Conservation (phyloP, 805 yeast genomes). For the Candida orba region DNA sequence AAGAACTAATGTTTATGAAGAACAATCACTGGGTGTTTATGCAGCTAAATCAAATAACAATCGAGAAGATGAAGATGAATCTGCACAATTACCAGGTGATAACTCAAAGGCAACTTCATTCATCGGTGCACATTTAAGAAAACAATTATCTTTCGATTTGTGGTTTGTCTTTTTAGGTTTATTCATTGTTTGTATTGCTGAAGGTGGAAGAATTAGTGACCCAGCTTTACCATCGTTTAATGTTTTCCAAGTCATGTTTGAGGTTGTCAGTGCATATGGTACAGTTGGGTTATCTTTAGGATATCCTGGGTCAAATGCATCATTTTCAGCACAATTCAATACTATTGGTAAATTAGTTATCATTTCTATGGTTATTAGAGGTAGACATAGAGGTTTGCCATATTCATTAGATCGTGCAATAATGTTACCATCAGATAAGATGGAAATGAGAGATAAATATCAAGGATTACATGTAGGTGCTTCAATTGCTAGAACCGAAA, state of each 20-base stretch:
- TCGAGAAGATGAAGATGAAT: constrained; percentile 4
- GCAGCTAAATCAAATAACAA: constrained; percentile 21
- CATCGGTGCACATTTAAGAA: constrained; percentile 81
- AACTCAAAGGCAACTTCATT: constrained; percentile 48
- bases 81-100: constrained; percentile 16
- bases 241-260: constrained; percentile 73
- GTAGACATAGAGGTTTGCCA: constrained; percentile 95
- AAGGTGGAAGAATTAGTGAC: constrained; percentile 52
- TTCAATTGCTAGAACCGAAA: constrained; percentile 13
- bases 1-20: constrained; percentile 96
- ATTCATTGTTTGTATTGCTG: constrained; percentile 81
- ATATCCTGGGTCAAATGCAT: constrained; percentile 56
- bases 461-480: constrained; percentile 21
- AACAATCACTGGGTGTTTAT: constrained; percentile 92
- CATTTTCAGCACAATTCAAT: constrained; percentile 68
- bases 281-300: constrained; percentile 93
- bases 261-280: constrained; percentile 91
- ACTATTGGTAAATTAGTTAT: constrained; percentile 75
- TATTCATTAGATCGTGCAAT: constrained; percentile 91
- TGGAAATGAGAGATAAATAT: constrained; percentile 52
- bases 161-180: constrained; percentile 90
- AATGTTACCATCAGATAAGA: constrained; percentile 66
- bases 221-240: constrained; percentile 43
- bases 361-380: constrained; percentile 86
- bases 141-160: constrained; percentile 86